Conservation (phyloP, 345 rosid species). For the Citrus maxima region DNA sequence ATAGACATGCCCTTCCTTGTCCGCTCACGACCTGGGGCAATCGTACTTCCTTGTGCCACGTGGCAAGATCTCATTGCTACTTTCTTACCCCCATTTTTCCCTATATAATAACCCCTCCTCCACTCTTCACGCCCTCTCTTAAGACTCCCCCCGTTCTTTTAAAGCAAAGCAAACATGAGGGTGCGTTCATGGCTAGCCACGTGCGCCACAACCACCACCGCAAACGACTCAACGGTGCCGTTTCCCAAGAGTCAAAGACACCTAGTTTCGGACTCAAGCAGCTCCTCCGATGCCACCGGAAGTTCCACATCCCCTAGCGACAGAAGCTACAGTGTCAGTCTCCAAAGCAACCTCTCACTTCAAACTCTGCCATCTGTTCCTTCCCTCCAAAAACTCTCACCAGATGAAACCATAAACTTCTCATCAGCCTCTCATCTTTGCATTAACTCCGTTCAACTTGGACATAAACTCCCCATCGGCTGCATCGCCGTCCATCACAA, state of each 20-base stretch:
- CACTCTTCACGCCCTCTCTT: neutral
- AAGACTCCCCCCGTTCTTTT: too few species aligned
- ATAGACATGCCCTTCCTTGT: neutral
- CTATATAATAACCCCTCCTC: slow-evolving; percentile 5
- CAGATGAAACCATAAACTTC: slow-evolving; percentile 31
- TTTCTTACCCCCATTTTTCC: neutral
- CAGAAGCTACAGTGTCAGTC: slow-evolving; percentile 32
- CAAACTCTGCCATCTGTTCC: slow-evolving; percentile 79
- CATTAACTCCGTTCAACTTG: slow-evolving; percentile 39
- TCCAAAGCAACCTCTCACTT: slow-evolving; percentile 69
- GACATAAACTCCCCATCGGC: slow-evolving; percentile 45
- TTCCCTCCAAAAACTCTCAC: slow-evolving; percentile 59
- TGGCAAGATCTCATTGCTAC: neutral
- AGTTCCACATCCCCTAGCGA: slow-evolving; percentile 29
- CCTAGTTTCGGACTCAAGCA: slow-evolving; percentile 23
- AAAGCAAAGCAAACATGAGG: slow-evolving; percentile 26
- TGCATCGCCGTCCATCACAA: slow-evolving; percentile 55
- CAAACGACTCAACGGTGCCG: slow-evolving; percentile 7
- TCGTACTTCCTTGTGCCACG: slow-evolving; percentile 8
- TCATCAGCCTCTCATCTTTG: slow-evolving; percentile 42
- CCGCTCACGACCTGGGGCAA: neutral
- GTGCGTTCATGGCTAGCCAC: slow-evolving; percentile 44
- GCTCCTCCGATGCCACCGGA: slow-evolving; percentile 12
- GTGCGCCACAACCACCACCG: slow-evolving; percentile 21
- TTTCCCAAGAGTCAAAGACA: slow-evolving; percentile 12